Base-by-base conservation (phyloP, 192 early-diverging fungal species). In the Spizellomyces punctatus region DNA sequence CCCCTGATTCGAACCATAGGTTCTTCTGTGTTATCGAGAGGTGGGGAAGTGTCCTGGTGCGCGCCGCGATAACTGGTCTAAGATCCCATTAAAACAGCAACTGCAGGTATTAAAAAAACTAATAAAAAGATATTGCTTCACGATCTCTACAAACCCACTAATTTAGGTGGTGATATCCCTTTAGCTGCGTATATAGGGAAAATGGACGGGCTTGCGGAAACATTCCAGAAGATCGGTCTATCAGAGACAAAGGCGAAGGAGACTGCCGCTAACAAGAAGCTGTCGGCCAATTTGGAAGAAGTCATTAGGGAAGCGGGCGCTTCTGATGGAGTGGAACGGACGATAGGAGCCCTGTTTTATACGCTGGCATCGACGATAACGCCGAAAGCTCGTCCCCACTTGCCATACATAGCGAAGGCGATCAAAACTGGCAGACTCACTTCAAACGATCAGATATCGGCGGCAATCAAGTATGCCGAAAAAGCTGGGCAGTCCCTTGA, bases 261-360 rank as follows among this genome's bases (percentile, higher is more conserved):
- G 74, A 95, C 96, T 0, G 93, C 91, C 44, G 89, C 88, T 63
- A 99, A 99, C 85, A 99, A 98, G 80, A 98, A 98, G 80, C 81
- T 99, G 9, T 90, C 91, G 5, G 90, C 91, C 6, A 87, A 83
- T 21, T 84, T 99, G 44, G 83, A 88, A 64, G 74, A 64, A 41
- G 83, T 91, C n/a, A 91, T 96, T 62, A 69, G 78, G 46, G 88
- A 89, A 54, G 91, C 93, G 49, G 59, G 17, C 10, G 57, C 21
- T 8, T 22, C 6, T 36, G 41, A 46, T 8, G 44, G 10, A 10
- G 74, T 69, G 46, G 80, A 78, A 21, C 46, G 66, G 44, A 64
- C 79, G 5, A 78, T 75, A 27, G 94, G 95, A 45, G 87, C 91
- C 60, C 83, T 97, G 46, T 81, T 95, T 46, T 98, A 98, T 79